Evolutionary conservation across 345 rosid species (phyloP).

Genomic region (Mallotus nudiflorus): DNA sequence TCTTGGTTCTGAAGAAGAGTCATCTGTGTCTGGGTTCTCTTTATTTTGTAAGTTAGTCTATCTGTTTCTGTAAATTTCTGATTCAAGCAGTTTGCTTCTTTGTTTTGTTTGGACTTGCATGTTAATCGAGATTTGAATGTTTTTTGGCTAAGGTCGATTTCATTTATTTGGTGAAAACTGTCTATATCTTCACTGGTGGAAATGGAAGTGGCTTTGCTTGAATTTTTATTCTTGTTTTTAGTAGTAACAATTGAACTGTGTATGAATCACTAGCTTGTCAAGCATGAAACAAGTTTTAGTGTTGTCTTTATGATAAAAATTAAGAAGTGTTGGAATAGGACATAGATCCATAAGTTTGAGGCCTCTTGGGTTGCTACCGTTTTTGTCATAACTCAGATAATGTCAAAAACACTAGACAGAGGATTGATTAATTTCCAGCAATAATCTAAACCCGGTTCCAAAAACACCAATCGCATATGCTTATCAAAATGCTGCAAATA

Average conservation of each 20-base stretch:
- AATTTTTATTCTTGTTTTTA: neutral
- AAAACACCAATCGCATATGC: neutral
- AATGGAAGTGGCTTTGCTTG: neutral
- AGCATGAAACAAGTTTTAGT: neutral
- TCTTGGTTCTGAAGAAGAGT: conserved; percentile 9
- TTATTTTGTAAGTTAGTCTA: conserved; percentile 25
- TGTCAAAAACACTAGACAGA: neutral
- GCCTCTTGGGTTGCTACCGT: neutral
- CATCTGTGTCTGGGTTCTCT: conserved; percentile 32
- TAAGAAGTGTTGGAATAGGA: neutral
- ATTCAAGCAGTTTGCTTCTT: neutral
- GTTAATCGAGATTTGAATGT: neutral
- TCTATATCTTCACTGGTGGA: neutral
- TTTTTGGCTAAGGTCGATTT: neutral
- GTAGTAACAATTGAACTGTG: neutral
- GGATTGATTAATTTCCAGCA: neutral
- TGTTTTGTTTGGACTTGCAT: neutral
- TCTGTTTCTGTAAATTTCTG: neutral
- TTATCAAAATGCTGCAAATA: neutral
- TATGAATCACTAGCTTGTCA: neutral
- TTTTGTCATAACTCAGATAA: neutral
- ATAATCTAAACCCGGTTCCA: neutral
- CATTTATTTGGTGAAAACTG: neutral
- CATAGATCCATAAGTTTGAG: neutral
- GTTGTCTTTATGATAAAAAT: neutral